phyloP scores from a whole-genome alignment of 2,329 filamentous ascomycete species.

The Didymella keratinophila region DNA sequence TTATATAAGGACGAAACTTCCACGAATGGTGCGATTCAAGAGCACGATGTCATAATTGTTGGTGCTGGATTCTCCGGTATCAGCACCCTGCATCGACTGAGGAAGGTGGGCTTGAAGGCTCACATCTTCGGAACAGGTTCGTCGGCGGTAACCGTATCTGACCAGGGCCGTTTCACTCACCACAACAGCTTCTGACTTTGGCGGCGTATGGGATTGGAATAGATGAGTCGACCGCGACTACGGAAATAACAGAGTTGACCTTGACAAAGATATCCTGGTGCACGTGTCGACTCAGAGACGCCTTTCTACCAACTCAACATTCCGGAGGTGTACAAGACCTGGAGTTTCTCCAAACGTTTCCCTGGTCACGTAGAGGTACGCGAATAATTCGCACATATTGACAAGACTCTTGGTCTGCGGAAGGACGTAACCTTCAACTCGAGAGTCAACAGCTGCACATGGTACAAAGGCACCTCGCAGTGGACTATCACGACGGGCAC shows the following conservation, averaged over 20 bases:
- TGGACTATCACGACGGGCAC: slow-evolving; percentile 58
- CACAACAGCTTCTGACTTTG: slow-evolving; percentile 19
- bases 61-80: slow-evolving; percentile 42
- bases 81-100: slow-evolving; percentile 29
- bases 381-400: slow-evolving; percentile 37
- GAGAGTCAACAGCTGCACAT: slow-evolving; percentile 54
- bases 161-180: neutral
- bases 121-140: slow-evolving; percentile 35
- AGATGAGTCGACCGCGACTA: neutral
- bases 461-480: slow-evolving; percentile 44
- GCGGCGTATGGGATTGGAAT: slow-evolving; percentile 41
- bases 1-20: neutral
- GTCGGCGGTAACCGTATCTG: neutral
- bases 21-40: neutral
- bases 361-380: slow-evolving; percentile 36
- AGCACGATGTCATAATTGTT: slow-evolving; percentile 36
- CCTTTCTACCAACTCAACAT: slow-evolving; percentile 45
- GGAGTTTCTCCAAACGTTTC: slow-evolving; percentile 35
- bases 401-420: slow-evolving; percentile 29
- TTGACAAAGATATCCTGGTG: slow-evolving; percentile 38
- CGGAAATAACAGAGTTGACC: neutral
- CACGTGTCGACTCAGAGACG: slow-evolving; percentile 40
- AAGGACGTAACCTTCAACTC: slow-evolving; percentile 52
- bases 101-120: slow-evolving; percentile 28
- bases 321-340: slow-evolving; percentile 37